phyloP scores from a whole-genome alignment of 768 basidiomycete genomes.

The Mycena olivaceomarginata region DNA sequence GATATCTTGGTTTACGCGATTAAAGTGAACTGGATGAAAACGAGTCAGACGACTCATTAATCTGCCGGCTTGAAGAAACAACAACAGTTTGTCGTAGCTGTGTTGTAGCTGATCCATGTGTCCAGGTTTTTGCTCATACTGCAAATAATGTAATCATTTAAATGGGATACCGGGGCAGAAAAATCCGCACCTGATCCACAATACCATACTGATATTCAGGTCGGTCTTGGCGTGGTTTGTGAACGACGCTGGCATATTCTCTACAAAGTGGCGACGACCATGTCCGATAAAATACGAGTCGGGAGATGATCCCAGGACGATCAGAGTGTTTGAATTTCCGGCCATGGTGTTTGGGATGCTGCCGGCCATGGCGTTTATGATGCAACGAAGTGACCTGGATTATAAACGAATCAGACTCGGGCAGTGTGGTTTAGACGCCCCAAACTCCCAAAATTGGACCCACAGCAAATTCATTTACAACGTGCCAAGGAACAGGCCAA shows the following conservation, averaged over 20 bases:
- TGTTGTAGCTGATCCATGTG: constrained; percentile 25
- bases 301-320: constrained; percentile 27
- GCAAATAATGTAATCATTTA: background rate
- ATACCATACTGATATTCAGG: constrained; percentile 21
- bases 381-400: no score
- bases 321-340: constrained; percentile 8
- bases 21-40: constrained; percentile 28
- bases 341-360: constrained; percentile 1
- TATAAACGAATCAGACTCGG: no score
- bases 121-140: constrained; percentile 15
- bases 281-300: constrained; percentile 35
- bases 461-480: no score
- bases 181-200: constrained; percentile 28
- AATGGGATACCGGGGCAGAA: background rate
- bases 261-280: constrained; percentile 32
- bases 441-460: no score
- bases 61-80: no score
- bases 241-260: constrained; percentile 33
- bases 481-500: no score
- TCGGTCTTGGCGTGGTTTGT: constrained; percentile 25
- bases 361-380: no score
- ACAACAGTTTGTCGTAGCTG: constrained; percentile 23
- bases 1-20: constrained; percentile 16
- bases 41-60: no score
- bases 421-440: no score